Evolutionary conservation across 1,284 basidiomycete genomes (phyloP).

Genomic region (Trichosporon sp.): DNA sequence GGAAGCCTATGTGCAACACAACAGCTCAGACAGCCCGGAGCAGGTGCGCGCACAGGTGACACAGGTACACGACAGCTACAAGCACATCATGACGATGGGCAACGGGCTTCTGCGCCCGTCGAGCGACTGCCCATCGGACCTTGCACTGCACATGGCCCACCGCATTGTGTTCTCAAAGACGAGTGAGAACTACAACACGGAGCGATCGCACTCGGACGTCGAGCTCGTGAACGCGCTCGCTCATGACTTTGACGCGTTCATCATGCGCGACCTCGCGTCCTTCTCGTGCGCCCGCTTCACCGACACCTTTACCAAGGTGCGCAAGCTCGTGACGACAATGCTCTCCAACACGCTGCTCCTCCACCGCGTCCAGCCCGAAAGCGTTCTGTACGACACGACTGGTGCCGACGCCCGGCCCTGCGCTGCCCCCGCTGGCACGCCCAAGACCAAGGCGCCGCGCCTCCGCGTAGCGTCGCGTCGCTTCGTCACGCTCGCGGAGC

Average conservation of each 20-base stretch:
- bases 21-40: slow-evolving; percentile 69
- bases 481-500: slow-evolving; percentile 20
- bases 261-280: slow-evolving; percentile 5
- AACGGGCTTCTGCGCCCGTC: slow-evolving; percentile 5
- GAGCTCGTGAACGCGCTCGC: slow-evolving; percentile 13
- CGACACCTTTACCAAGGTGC: slow-evolving; percentile 6
- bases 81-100: slow-evolving; percentile 21
- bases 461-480: slow-evolving; percentile 20
- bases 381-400: slow-evolving; percentile 19
- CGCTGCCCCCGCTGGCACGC: background rate
- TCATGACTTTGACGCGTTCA: slow-evolving; percentile 13
- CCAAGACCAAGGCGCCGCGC: slow-evolving; percentile 2
- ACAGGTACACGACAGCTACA: slow-evolving; percentile 30
- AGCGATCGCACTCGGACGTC: background rate
- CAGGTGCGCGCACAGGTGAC: slow-evolving; percentile 54
- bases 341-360: slow-evolving; percentile 20
- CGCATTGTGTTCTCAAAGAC: slow-evolving; percentile 10
- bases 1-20: slow-evolving; percentile 10
- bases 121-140: slow-evolving; percentile 13
- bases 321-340: slow-evolving; percentile 14
- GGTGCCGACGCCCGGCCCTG: slow-evolving; percentile 17
- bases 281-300: slow-evolving; percentile 7
- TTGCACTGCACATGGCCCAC: slow-evolving; percentile 18
- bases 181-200: background rate
- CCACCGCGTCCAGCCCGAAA: slow-evolving; percentile 22